Evolutionary conservation across 2,329 filamentous ascomycete genomes (phyloP), one percentile per base, ranked within the genome.

Genomic region (Botryosphaeria agaves): DNA sequence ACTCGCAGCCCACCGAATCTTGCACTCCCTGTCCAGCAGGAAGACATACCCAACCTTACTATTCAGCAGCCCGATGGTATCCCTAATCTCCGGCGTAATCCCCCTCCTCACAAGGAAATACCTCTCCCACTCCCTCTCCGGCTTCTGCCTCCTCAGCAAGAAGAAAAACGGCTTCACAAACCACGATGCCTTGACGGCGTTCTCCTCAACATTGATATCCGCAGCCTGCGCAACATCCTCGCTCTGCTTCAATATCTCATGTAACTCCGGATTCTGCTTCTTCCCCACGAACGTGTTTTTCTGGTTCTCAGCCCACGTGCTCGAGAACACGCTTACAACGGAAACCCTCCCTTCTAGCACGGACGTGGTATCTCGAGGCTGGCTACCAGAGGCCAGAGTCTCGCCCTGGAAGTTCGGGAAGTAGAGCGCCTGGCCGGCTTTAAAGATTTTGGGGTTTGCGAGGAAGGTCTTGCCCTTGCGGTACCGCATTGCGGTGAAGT

Each of bases 11-110:
- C 89, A 98, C 33, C 89, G 70, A 42, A 98, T 91, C 55, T 74
- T 79, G 52, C 84, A 93, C 38, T 85, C 65, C 37, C 74, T 64
- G 51, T 98, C 89, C 34, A 98, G 64, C 28, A 98, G 64, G 54
- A 93, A 98, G 4, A 85, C 77, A 56, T 94, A 95, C 21, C 85
- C 87, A 19, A 94, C 87, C 55, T 85, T 91, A 41, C 72, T 74
- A 55, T 98, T 98, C 48, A 92, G 59, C 48, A 92, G 52, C 4
- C 70, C 71, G 43, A 76, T 65, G 4, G 65, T 61, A 44, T 73
- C 67, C 39, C 66, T 61, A 24, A 74, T 56, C 12, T 58, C 50
- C 29, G 71, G 64, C 9, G 54, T 60, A 14, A 76, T 55, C 2
- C 69, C 69, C 36, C 59, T 66, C 35, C 62, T 56, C 12, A 76